A percentile compares a stretch with the other conserved stretches of the same genome.
Evolutionary conservation across 495 filamentous ascomycete genomes (phyloP).

Genomic region (Xylaria venustula): DNA sequence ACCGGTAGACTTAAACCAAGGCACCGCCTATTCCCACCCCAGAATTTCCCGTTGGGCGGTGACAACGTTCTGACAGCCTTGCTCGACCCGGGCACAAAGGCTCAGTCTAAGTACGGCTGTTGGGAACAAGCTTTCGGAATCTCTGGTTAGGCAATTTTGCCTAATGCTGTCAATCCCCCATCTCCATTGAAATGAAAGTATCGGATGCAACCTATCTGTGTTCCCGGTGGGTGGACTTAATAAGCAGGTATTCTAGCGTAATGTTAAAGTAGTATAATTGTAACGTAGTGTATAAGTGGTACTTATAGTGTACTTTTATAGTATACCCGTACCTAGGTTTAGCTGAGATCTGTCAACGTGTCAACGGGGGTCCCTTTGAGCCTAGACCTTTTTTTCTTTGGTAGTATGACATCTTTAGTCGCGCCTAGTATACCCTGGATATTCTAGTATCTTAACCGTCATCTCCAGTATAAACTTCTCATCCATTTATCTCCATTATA

Average conservation of each 20-base stretch:
- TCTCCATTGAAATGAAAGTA: conserved; percentile 1
- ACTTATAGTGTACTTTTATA: too few relatives aligned
- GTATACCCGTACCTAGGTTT: not conserved
- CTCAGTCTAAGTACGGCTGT: conserved; percentile 1
- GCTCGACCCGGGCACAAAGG: not conserved
- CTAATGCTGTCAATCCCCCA: not conserved
- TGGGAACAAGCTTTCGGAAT: conserved; percentile 13
- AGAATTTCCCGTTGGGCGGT: not conserved
- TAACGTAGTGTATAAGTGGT: too few relatives aligned
- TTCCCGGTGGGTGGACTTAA: not conserved
- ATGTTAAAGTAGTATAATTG: too few relatives aligned
- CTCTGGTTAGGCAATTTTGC: conserved; percentile 14
- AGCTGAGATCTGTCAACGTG: conserved; percentile 11
- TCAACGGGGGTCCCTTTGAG: conserved; percentile 1
- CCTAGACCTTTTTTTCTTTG: conserved; percentile 12
- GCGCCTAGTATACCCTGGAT: too few relatives aligned
- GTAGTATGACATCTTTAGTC: not conserved
- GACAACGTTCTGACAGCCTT: not conserved
- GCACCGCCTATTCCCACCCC: too few relatives aligned
- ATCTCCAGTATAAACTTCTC: too few relatives aligned
- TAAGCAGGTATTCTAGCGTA: too few relatives aligned
- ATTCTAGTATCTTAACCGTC: too few relatives aligned
- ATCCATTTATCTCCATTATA: too few relatives aligned
- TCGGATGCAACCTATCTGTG: conserved; percentile 5
- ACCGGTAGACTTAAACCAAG: too few relatives aligned